A percentile compares a stretch with the other conserved stretches of the same genome.
These are phyloP conservation scores for Fraxinus xanthoxyloides DNA, from an alignment of 305 asterid genomes.

Conservation along the genomic window DNA sequence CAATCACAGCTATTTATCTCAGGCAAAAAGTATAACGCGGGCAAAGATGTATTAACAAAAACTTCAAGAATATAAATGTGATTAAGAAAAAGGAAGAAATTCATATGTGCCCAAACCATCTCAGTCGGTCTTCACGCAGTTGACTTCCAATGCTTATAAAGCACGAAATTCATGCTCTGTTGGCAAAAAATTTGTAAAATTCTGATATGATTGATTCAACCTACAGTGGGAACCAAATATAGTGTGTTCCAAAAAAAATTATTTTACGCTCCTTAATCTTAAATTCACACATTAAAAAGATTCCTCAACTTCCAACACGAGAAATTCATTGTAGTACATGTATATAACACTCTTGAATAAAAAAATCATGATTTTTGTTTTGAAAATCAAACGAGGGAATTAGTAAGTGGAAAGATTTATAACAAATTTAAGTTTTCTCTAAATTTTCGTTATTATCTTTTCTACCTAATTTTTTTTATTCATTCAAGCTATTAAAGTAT, in stretches of 20 bases:
- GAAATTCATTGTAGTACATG: conserved; percentile 7
- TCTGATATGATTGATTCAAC: not conserved
- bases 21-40: not conserved
- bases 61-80: not conserved
- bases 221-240: conserved; percentile 12
- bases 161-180: not conserved
- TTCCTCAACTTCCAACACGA: not conserved
- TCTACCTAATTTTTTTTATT: not conserved
- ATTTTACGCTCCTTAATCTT: not conserved
- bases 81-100: not conserved
- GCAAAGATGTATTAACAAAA: not conserved
- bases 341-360: not conserved
- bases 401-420: not conserved
- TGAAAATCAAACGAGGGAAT: not conserved
- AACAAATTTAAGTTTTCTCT: not conserved
- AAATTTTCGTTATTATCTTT: not conserved
- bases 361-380: not conserved
- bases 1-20: conserved; percentile 6
- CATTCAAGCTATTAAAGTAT: conserved; percentile 17
- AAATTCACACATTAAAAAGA: not conserved
- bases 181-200: not conserved
- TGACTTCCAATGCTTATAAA: not conserved
- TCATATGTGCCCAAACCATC: not conserved
- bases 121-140: not conserved
- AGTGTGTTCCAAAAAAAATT: not conserved